Base-by-base conservation (phyloP, 495 filamentous ascomycete genomes). In the Penicillium argentinense region DNA sequence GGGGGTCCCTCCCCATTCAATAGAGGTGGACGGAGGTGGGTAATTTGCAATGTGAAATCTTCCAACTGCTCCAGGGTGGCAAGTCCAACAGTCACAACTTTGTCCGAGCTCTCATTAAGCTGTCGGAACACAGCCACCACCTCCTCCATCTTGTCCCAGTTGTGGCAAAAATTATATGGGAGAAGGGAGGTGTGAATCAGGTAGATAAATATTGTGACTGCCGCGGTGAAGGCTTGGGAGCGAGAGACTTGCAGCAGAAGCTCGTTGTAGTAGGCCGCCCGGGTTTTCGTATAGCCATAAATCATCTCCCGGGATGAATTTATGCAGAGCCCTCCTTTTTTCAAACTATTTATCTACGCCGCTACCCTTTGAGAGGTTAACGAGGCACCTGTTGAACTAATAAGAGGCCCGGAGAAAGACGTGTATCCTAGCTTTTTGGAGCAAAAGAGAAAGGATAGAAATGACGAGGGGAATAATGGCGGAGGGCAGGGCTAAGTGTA, bases 191-290 rank as follows among this genome's bases (percentile, higher is more conserved):
- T 25, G 13, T 7, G 26, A 16, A 5, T 30, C 13, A 21, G 26
- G 5, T 42, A 14, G 12, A 23, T 18, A 5, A 8, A 72, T 47
- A 33, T 73, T 67, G 74, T 54, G 24, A 78, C 64, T 11, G 76
- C 68, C 0, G 67, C 64, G 5, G 67, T 76, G 57, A 80, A 80
- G 8, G 62, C 76, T 45, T 76, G 64, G 42, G 79, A 80, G 49
- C 77, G 25, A 76, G 56, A 2, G 75, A 47, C 38, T 77, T 76
- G 58, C 72, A 78, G 50, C 63, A 69, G 25, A 65, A 61, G 14
- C 55, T 56, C 3, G 54, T 53, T 13, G 45, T 45, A 32, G 53
- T 57, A 2, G 49, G 44, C 9, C 44, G n/a, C 22, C n/a, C 76
- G 71, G 8, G 79, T 48, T 6, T 42, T 24, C 11, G 56, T 60